phyloP scores from a whole-genome alignment of 2,329 filamentous ascomycete species.

The Camillea tinctor region DNA sequence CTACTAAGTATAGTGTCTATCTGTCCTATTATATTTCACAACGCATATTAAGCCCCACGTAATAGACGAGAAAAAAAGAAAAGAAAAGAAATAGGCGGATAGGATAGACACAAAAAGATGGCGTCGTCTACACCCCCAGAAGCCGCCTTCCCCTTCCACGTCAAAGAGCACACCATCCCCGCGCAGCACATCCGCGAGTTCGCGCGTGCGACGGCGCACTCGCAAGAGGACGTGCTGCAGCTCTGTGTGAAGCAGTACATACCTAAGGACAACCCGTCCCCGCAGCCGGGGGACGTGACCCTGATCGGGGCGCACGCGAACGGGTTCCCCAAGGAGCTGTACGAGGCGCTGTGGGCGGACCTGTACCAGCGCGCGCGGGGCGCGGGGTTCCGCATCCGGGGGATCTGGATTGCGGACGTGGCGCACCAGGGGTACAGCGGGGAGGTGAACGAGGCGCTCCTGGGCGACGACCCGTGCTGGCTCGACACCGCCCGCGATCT shows the following conservation, averaged over 20 bases:
- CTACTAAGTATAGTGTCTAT: no score
- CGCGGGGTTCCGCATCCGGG: conserved; percentile 66
- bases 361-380: conserved; percentile 55
- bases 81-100: background rate
- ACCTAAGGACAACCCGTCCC: conserved; percentile 66
- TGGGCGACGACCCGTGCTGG: conserved; percentile 90
- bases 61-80: no score
- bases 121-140: background rate
- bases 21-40: no score
- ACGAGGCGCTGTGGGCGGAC: conserved; percentile 90
- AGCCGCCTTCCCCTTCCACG: conserved; percentile 51
- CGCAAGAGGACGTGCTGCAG: conserved; percentile 71
- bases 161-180: conserved; percentile 72
- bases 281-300: conserved; percentile 75
- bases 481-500: conserved; percentile 82
- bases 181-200: conserved; percentile 83
- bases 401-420: conserved; percentile 90
- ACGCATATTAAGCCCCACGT: no score
- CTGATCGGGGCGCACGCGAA: conserved; percentile 88
- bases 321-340: conserved; percentile 93
- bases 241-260: conserved; percentile 87
- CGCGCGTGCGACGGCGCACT: conserved; percentile 65
- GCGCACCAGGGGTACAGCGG: conserved; percentile 80
- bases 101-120: conserved; percentile 5
- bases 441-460: conserved; percentile 68